Evolutionary conservation across 1,284 basidiomycete genomes (phyloP), one percentile per base, ranked within the genome.

Genomic region (Trichosporon faecale): DNA sequence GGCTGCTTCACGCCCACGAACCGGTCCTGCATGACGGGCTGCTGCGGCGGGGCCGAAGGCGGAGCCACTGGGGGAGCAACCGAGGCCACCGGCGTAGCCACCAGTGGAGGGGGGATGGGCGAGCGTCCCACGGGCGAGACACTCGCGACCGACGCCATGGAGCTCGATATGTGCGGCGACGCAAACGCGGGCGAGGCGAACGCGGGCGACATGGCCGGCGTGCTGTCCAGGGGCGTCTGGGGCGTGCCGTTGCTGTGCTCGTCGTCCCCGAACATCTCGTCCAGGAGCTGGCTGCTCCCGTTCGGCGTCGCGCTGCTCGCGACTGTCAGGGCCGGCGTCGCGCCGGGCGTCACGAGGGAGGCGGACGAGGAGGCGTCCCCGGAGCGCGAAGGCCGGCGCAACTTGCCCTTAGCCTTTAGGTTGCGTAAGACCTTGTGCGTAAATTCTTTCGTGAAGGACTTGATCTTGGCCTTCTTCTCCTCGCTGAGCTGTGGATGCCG

Each of bases 391-490:
- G 63, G 46, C 29, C 63, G 60, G 57, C 65, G 65, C 29, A 82
- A 71, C 67, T 81, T 83, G 63, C 80, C 79, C 72, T 81, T 80
- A n/a, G 77, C 79, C 66, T 82, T 81, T 14, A 83, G 73, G 63
- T 76, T 77, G 66, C 79, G 79, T 25, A 83, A 68, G 21, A 83
- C 71, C 71, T 83, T 82, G 70, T 83, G 79, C 8, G 79, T 89
- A 78, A 91, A 99, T 64, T 96, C 94, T 81, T 95, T 94, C 49
- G 92, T 88, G 80, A 96, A 99, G 76, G 91, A 89, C 84, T 95
- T 97, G 81, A 99, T 94, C 85, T 98, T 98, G 63, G 82, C 79
- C 60, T 87, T 85, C 81, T 98, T 98, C 72, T 98, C 94, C 0
- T 94, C 91, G 0, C 92, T 89, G 11, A 99, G 86, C 11, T 86